phyloP scores from a whole-genome alignment of 2,329 filamentous ascomycete species.

The Aspergillus amoenus region DNA sequence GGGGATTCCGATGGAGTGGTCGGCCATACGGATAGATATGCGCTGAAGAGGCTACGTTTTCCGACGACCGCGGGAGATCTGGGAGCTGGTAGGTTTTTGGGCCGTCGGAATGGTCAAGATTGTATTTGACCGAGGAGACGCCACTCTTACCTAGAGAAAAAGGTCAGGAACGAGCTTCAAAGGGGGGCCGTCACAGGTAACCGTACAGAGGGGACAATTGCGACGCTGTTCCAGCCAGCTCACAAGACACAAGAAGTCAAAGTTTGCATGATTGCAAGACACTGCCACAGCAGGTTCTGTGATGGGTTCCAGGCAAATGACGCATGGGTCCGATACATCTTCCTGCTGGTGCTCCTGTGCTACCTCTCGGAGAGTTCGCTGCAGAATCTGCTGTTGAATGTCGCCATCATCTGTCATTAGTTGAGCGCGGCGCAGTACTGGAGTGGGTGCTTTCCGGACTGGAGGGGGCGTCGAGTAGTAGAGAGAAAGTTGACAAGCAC shows the following conservation, averaged over 20 bases:
- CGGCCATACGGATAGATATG: conserved; percentile 1
- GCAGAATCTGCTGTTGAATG: conserved; percentile 44
- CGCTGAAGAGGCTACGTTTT: conserved; percentile 13
- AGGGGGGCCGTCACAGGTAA: neutral
- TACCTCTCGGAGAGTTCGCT: conserved; percentile 47
- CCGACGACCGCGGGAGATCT: conserved; percentile 17
- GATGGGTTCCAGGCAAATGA: conserved; percentile 81
- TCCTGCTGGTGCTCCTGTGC: conserved; percentile 32
- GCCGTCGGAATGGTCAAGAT: conserved; percentile 53
- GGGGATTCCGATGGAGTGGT: conserved; percentile 14
- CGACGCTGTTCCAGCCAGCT: conserved; percentile 76
- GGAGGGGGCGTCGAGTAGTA: neutral
- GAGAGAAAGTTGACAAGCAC: neutral
- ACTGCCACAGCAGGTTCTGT: conserved; percentile 68
- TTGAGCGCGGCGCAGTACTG: conserved; percentile 2
- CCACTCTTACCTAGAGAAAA: conserved; percentile 48
- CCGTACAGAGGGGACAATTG: conserved; percentile 75
- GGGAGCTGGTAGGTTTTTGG: conserved; percentile 61
- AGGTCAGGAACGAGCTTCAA: conserved; percentile 1
- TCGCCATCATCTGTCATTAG: conserved; percentile 43
- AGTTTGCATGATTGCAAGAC: conserved; percentile 77
- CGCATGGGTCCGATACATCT: conserved; percentile 59
- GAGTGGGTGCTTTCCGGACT: neutral
- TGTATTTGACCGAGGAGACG: conserved; percentile 64
- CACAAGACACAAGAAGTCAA: conserved; percentile 81